Evolutionary conservation across 352 stramenopile species (phyloP).

Genomic region (Phytophthora cajani): DNA sequence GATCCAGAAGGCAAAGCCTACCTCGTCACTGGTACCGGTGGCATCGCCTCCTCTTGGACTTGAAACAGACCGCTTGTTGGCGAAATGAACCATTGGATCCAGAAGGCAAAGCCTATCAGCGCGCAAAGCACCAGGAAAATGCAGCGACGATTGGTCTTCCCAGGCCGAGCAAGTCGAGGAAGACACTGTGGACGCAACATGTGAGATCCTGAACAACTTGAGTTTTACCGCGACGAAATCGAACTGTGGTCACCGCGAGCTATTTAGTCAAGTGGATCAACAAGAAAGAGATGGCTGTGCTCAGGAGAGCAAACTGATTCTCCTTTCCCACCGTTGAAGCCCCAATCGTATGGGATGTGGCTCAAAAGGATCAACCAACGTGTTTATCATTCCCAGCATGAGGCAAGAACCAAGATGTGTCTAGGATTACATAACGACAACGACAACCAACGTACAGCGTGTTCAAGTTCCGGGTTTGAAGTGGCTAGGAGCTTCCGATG

Average conservation of each 20-base stretch:
- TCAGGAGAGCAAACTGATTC: slow-evolving; percentile 16
- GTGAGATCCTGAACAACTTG: neutral
- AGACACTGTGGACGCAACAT: neutral
- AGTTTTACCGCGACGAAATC: neutral
- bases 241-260: neutral
- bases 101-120: neutral
- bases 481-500: slow-evolving; percentile 35
- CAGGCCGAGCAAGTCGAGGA: neutral
- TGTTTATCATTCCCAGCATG: neutral
- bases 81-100: no score
- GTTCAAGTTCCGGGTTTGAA: slow-evolving; percentile 10
- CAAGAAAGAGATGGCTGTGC: neutral
- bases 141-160: slow-evolving; percentile 16
- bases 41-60: neutral
- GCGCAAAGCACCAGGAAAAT: slow-evolving; percentile 4
- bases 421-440: neutral
- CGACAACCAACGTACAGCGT: neutral
- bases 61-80: slow-evolving; percentile 5
- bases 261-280: slow-evolving; percentile 1
- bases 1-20: no score
- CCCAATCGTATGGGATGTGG: neutral
- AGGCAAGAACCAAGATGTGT: neutral
- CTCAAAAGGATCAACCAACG: neutral
- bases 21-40: slow-evolving; percentile 6
- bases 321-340: neutral